Percentiles rank a stretch among this genome's conserved stretches.
Conservation (phyloP, 257 asterid genomes). For the Nicotiana paniculata region DNA sequence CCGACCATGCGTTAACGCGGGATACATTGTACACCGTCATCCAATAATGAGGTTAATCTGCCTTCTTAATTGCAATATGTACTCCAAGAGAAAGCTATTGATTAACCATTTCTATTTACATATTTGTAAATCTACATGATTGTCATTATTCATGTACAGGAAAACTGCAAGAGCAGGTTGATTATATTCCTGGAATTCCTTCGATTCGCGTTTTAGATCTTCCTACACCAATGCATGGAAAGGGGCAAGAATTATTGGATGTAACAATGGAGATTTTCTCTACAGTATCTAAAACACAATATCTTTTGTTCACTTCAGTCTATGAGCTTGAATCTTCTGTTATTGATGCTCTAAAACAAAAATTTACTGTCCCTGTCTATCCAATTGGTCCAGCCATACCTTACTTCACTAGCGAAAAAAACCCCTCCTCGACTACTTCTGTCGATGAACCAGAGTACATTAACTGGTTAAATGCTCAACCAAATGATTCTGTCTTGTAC, state of each 20-base stretch:
- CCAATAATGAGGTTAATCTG: neutral
- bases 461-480: slow-evolving; percentile 50
- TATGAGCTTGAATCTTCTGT: slow-evolving; percentile 41
- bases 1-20: too few relatives aligned
- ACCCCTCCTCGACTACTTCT: neutral
- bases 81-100: neutral
- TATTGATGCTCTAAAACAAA: slow-evolving; percentile 25
- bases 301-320: slow-evolving; percentile 33
- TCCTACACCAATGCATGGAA: slow-evolving; percentile 21
- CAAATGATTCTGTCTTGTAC: slow-evolving; percentile 43
- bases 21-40: neutral
- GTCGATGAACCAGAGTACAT: slow-evolving; percentile 6
- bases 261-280: slow-evolving; percentile 5
- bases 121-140: neutral
- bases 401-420: neutral
- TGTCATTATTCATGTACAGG: slow-evolving; percentile 13
- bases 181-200: slow-evolving; percentile 50
- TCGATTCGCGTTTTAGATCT: slow-evolving; percentile 36
- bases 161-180: slow-evolving; percentile 31
- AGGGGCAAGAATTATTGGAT: slow-evolving; percentile 11
- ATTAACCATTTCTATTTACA: neutral
- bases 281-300: slow-evolving; percentile 23
- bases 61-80: neutral
- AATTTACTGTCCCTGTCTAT: slow-evolving; percentile 23
- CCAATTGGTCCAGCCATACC: slow-evolving; percentile 41